Percentiles rank a stretch among this genome's conserved stretches.
phyloP scores from a whole-genome alignment of 345 rosid species.

The Sonneratia alba region DNA sequence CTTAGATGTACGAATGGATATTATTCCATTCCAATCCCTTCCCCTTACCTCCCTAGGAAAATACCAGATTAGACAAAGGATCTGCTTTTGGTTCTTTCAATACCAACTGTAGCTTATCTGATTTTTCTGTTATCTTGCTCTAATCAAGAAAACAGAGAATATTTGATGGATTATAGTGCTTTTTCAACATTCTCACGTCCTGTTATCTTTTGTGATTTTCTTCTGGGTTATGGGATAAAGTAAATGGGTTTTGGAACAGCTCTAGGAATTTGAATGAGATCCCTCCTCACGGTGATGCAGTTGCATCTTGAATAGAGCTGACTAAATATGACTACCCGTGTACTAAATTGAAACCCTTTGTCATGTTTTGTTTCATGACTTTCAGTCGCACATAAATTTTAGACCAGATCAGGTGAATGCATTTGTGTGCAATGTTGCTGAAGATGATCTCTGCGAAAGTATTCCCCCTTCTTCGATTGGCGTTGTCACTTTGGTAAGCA shows the following conservation, averaged over 20 bases:
- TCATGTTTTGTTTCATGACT: background rate
- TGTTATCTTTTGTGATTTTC: background rate
- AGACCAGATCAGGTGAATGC: conserved; percentile 26
- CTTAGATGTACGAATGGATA: too few species aligned
- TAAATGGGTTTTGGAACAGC: background rate
- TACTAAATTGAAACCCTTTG: background rate
- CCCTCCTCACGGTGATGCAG: background rate
- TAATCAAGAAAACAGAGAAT: too few species aligned
- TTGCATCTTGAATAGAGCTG: background rate
- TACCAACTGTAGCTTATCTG: too few species aligned
- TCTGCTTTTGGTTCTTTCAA: too few species aligned
- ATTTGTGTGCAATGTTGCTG: conserved; percentile 34
- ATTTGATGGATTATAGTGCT: background rate
- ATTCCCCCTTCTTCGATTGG: conserved; percentile 43
- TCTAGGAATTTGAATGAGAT: background rate
- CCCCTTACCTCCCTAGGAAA: too few species aligned
- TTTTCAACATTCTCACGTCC: background rate
- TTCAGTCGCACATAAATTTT: conserved; percentile 40
- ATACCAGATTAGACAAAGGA: too few species aligned
- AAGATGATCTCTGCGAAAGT: conserved; percentile 25
- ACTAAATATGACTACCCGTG: background rate
- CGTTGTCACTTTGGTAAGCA: conserved; percentile 41
- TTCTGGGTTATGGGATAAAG: background rate
- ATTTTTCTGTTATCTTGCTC: too few species aligned
- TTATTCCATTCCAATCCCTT: too few species aligned